Evolutionary conservation across 768 basidiomycete species (phyloP).

Genomic region (Terana coerulea): DNA sequence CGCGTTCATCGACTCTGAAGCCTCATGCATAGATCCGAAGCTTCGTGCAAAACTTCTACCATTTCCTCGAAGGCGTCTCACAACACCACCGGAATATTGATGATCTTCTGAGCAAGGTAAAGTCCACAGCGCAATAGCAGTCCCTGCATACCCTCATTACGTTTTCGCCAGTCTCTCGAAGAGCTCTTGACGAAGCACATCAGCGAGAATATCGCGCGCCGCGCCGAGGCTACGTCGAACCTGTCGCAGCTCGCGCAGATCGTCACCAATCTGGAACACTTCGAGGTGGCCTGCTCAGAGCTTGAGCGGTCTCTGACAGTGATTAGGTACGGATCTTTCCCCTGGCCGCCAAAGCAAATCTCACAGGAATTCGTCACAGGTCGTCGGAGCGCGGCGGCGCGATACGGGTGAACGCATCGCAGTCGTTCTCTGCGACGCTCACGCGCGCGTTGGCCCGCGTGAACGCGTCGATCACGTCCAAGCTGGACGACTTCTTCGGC

Average conservation of each 20-base stretch:
- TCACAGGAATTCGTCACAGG: slow-evolving; percentile 33
- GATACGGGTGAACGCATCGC: slow-evolving; percentile 60
- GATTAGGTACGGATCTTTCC: slow-evolving; percentile 59
- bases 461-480: slow-evolving; percentile 78
- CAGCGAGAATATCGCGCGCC: slow-evolving; percentile 67
- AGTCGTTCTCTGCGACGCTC: slow-evolving; percentile 68
- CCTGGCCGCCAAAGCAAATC: neutral
- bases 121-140: neutral
- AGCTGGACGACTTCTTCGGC: slow-evolving; percentile 95
- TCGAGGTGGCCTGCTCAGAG: slow-evolving; percentile 80
- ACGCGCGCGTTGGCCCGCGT: slow-evolving; percentile 71
- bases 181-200: slow-evolving; percentile 74
- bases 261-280: slow-evolving; percentile 89
- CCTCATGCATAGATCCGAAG: slow-evolving; percentile 58
- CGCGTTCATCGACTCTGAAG: neutral
- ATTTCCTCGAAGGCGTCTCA: slow-evolving; percentile 92
- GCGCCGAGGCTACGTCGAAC: slow-evolving; percentile 71
- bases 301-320: slow-evolving; percentile 81
- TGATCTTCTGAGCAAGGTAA: slow-evolving; percentile 83
- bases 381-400: slow-evolving; percentile 81
- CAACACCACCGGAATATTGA: slow-evolving; percentile 92
- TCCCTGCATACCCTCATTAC: neutral
- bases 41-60: slow-evolving; percentile 94
- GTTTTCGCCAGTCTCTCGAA: slow-evolving; percentile 68
- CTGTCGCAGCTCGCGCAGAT: slow-evolving; percentile 92